These are phyloP conservation scores for Boletus vermiculosoides DNA, from an alignment of 768 basidiomycete species.

Conservation along the genomic window DNA sequence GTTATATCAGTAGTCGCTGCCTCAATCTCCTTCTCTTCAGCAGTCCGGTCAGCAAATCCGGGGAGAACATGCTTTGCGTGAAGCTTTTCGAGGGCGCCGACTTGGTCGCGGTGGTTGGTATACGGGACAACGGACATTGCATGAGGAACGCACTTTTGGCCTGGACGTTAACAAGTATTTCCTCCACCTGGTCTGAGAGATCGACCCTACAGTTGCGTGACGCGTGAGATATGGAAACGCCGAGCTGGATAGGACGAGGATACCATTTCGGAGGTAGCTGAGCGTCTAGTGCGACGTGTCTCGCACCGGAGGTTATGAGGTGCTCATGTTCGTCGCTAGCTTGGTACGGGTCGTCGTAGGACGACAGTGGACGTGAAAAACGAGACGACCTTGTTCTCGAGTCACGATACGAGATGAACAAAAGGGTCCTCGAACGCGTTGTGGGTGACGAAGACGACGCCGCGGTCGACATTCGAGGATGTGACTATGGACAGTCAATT, in stretches of 20 bases:
- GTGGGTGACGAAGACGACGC: conserved; percentile 40
- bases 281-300: conserved; percentile 53
- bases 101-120: conserved; percentile 43
- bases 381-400: conserved; percentile 51
- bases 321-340: conserved; percentile 58
- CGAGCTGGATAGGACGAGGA: neutral
- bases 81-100: conserved; percentile 86
- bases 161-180: conserved; percentile 63
- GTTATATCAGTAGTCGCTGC: conserved; percentile 84
- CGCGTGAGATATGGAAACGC: conserved; percentile 14
- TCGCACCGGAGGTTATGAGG: conserved; percentile 47
- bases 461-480: conserved; percentile 31
- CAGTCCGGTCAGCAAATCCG: conserved; percentile 91
- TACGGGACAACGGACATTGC: conserved; percentile 7
- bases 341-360: conserved; percentile 48
- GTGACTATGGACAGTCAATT: conserved; percentile 14
- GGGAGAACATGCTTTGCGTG: conserved; percentile 96
- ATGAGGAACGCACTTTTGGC: conserved; percentile 66
- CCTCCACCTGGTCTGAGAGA: conserved; percentile 84
- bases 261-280: conserved; percentile 87
- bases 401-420: conserved; percentile 93
- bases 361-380: conserved; percentile 39
- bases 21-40: conserved; percentile 94
- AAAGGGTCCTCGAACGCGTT: conserved; percentile 84
- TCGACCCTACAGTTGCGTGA: conserved; percentile 69